A percentile compares a stretch with the other conserved stretches of the same genome.
Evolutionary conservation across 768 basidiomycete genomes (phyloP).

Genomic region (Boletellus sp.): DNA sequence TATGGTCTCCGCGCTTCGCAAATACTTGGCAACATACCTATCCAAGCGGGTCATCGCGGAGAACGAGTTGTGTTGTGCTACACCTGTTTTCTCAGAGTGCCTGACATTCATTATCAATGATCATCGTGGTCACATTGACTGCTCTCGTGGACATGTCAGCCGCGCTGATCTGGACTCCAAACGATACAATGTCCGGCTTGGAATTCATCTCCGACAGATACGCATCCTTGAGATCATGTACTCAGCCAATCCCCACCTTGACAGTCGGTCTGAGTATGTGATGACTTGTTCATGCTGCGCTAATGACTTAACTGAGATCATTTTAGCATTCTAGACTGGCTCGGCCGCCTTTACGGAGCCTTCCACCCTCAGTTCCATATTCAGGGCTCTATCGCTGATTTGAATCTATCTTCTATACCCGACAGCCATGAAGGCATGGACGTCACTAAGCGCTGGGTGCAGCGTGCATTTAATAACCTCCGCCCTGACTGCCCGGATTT

Average conservation of each 20-base stretch:
- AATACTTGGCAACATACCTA: conserved; percentile 28
- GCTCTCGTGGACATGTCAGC: conserved; percentile 37
- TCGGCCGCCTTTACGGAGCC: conserved; percentile 45
- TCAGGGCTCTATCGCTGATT: conserved; percentile 41
- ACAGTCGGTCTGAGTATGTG: conserved; percentile 3
- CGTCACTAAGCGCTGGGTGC: conserved; percentile 45
- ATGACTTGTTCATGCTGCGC: background rate
- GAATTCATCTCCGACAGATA: conserved; percentile 48
- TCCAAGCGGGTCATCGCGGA: conserved; percentile 29
- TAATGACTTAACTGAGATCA: background rate
- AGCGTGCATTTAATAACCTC: conserved; percentile 40
- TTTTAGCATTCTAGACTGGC: conserved; percentile 25
- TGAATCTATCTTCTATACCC: conserved; percentile 37
- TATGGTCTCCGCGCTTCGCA: conserved; percentile 23
- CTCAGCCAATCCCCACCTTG: conserved; percentile 8
- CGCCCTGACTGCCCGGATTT: background rate
- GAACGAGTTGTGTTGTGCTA: conserved; percentile 28
- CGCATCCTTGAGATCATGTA: conserved; percentile 39
- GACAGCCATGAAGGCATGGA: conserved; percentile 35
- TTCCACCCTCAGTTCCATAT: conserved; percentile 44
- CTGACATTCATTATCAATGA: conserved; percentile 30
- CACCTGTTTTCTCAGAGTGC: conserved; percentile 39
- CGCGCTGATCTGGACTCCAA: conserved; percentile 21
- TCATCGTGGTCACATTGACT: conserved; percentile 32
- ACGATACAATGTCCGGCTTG: conserved; percentile 42